phyloP scores from a whole-genome alignment of 2,329 filamentous ascomycete species.

The Coniochaeta prunicola region DNA sequence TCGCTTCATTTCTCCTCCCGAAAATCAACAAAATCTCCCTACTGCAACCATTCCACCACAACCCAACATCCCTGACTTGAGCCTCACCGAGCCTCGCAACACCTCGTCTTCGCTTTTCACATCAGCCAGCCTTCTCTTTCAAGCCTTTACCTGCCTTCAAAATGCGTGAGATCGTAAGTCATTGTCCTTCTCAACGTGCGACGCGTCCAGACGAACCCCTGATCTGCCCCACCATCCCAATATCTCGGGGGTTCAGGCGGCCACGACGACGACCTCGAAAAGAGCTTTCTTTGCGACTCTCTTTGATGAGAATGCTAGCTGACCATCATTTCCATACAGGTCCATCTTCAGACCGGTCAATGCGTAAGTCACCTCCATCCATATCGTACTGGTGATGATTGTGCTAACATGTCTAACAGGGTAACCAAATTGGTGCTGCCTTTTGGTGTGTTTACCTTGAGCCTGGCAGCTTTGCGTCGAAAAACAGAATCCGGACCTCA shows the following conservation, averaged over 20 bases:
- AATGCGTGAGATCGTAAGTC: constrained; percentile 70
- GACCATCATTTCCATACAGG: constrained; percentile 56
- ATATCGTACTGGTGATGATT: constrained; percentile 7
- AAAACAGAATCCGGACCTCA: constrained; percentile 28
- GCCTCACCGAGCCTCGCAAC: constrained; percentile 4
- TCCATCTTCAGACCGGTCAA: constrained; percentile 99
- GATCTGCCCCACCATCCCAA: constrained; percentile 20
- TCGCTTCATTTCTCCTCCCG: constrained; percentile 18
- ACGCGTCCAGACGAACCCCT: constrained; percentile 18
- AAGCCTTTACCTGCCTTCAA: constrained; percentile 33
- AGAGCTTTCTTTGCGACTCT: not conserved
- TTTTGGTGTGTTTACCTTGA: constrained; percentile 66
- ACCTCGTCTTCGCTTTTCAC: constrained; percentile 5
- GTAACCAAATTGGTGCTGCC: constrained; percentile 99
- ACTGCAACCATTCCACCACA: constrained; percentile 4
- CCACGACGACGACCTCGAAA: constrained; percentile 3
- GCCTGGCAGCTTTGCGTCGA: constrained; percentile 3
- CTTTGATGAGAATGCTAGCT: constrained; percentile 32
- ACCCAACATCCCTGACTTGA: constrained; percentile 14
- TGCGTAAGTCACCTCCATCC: constrained; percentile 59
- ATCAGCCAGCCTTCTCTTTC: constrained; percentile 9
- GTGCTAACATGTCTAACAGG: constrained; percentile 50
- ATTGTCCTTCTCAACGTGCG: constrained; percentile 7
- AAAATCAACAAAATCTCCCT: constrained; percentile 22
- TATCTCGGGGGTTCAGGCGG: not conserved